phyloP scores from a whole-genome alignment of 2,329 filamentous ascomycete genomes.

The Cordyceps tenuipes region DNA sequence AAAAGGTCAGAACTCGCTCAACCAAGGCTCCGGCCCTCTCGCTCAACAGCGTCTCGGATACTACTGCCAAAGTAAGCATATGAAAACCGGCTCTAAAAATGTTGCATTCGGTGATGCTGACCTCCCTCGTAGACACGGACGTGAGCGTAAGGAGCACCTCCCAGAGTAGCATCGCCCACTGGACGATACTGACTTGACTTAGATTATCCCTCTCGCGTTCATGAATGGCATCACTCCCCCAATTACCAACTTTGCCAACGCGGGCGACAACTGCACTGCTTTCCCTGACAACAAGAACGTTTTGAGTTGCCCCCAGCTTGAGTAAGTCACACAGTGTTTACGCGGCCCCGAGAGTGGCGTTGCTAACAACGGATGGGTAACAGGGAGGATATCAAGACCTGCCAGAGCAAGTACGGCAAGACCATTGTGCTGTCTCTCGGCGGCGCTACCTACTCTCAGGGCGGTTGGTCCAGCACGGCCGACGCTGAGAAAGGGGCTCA shows the following conservation, averaged over 20 bases:
- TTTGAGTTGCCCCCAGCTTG: conserved; percentile 55
- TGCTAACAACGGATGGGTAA: not conserved
- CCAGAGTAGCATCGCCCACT: not conserved
- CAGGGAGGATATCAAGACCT: conserved; percentile 45
- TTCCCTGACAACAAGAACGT: conserved; percentile 48
- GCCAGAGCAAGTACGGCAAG: conserved; percentile 55
- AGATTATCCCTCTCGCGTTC: conserved; percentile 57
- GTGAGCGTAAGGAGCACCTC: conserved; percentile 32
- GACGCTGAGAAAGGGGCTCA: conserved; percentile 50
- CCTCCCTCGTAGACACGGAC: conserved; percentile 28
- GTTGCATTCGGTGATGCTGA: conserved; percentile 12
- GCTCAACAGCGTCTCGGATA: conserved; percentile 46
- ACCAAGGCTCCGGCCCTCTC: conserved; percentile 31
- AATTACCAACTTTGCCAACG: conserved; percentile 56
- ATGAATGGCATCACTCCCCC: conserved; percentile 47
- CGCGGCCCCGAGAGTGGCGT: not conserved
- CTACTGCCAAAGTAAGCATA: conserved; percentile 49
- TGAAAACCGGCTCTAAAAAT: no score
- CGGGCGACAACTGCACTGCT: conserved; percentile 50
- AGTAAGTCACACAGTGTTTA: conserved; percentile 33
- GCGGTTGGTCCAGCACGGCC: conserved; percentile 48
- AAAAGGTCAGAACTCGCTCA: conserved; percentile 51
- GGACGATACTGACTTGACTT: not conserved
- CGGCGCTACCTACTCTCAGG: conserved; percentile 61
- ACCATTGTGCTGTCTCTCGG: conserved; percentile 66